phyloP scores from a whole-genome alignment of 1,139 yeast species.

The Saccharomycopsis phalli region DNA sequence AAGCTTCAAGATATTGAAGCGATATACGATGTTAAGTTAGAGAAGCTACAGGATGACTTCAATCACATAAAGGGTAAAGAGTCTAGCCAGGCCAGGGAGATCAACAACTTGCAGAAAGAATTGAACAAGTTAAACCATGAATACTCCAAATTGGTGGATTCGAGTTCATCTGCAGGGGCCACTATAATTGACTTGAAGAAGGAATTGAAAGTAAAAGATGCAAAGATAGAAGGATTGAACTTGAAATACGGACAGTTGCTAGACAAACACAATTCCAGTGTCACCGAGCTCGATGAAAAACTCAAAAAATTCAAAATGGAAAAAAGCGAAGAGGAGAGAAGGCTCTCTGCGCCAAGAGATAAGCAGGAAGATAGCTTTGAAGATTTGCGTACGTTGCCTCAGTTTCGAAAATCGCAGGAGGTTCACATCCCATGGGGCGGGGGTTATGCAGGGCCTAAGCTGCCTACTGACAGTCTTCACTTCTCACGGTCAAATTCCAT shows the following conservation, averaged over 20 bases:
- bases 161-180: constrained; percentile 13
- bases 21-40: constrained; percentile 39
- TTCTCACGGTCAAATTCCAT: constrained; percentile 8
- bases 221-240: constrained; percentile 7
- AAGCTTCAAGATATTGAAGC: constrained; percentile 62
- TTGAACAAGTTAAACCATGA: constrained; percentile 23
- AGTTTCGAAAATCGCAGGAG: constrained; percentile 5
- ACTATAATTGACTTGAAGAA: constrained; percentile 27
- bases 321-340: not conserved
- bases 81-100: constrained; percentile 20
- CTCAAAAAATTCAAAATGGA: not conserved
- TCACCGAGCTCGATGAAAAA: constrained; percentile 3
- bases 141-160: constrained; percentile 18
- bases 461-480: constrained; percentile 1
- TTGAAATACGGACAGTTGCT: constrained; percentile 18
- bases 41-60: constrained; percentile 31
- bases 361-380: not conserved
- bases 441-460: constrained; percentile 1
- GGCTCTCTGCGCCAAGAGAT: not conserved
- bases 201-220: constrained; percentile 23
- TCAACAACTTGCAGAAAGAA: constrained; percentile 23
- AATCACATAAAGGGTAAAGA: constrained; percentile 12
- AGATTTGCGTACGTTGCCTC: not conserved
- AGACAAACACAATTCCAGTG: constrained; percentile 15
- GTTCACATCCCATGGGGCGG: constrained; percentile 13